Conservation (phyloP, 768 basidiomycete species). For the Mrakia blollopis region DNA sequence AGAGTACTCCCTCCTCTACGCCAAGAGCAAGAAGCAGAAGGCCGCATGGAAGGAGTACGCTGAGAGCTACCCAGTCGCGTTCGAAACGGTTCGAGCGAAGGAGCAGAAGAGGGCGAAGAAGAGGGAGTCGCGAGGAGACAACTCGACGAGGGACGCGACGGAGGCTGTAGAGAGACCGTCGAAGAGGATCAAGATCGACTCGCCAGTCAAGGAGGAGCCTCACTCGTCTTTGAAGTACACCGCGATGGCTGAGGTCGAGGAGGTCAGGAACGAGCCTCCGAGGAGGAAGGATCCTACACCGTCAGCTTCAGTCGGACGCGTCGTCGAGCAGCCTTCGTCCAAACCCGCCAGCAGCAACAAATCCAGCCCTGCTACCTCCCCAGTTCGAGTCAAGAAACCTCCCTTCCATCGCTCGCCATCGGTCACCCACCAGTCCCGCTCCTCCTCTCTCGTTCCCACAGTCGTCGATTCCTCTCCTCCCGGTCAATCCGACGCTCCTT, state of each 20-base stretch:
- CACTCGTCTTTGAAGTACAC: background rate
- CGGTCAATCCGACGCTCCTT: background rate
- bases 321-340: background rate
- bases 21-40: slow-evolving; percentile 12
- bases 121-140: background rate
- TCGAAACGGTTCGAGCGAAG: background rate
- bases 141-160: background rate
- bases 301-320: background rate
- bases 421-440: background rate
- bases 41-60: background rate
- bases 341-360: background rate
- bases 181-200: slow-evolving; percentile 1
- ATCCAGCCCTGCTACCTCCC: background rate
- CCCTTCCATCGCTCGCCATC: background rate
- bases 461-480: background rate
- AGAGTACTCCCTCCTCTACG: background rate
- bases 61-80: background rate
- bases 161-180: background rate
- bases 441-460: background rate
- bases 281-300: background rate
- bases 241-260: background rate
- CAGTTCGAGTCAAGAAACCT: background rate
- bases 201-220: background rate
- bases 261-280: background rate
- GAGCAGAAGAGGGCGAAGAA: slow-evolving; percentile 3